Percentiles rank a stretch among this genome's conserved stretches.
Evolutionary conservation across 371 early-diverging fungal species (phyloP).

Genomic region (Mortierella sp.): DNA sequence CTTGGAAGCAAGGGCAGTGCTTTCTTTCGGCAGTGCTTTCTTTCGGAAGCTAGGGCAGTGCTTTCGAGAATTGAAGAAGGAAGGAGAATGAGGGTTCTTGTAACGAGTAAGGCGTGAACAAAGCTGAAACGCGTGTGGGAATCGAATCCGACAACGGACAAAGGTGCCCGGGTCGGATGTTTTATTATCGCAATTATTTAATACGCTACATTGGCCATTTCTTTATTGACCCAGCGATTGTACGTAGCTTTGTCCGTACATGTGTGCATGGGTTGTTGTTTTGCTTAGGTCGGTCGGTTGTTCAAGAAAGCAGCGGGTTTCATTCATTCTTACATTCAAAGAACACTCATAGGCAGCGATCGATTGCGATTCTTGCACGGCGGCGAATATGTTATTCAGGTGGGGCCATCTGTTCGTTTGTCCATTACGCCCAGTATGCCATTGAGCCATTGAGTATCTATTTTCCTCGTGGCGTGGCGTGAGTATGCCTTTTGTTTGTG

Average conservation of each 20-base stretch:
- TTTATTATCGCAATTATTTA: background rate
- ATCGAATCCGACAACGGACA: background rate
- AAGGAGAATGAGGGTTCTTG: background rate
- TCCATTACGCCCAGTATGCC: too few relatives aligned
- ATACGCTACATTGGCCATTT: background rate
- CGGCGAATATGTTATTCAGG: too few relatives aligned
- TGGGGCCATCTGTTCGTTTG: too few relatives aligned
- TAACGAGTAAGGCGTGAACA: background rate
- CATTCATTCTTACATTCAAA: too few relatives aligned
- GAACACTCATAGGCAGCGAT: too few relatives aligned
- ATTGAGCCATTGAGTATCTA: slow-evolving; percentile 2
- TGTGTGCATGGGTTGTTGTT: too few relatives aligned
- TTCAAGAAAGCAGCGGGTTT: too few relatives aligned
- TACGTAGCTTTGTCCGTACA: too few relatives aligned
- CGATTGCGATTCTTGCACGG: too few relatives aligned
- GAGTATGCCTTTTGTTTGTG: background rate
- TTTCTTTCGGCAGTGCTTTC: background rate
- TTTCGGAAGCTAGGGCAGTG: background rate
- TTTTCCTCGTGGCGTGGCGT: background rate
- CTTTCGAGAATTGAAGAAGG: background rate
- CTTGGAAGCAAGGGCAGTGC: background rate
- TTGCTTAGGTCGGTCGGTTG: too few relatives aligned
- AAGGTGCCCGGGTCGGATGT: background rate
- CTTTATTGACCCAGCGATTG: too few relatives aligned
- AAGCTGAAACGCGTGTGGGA: background rate